Evolutionary conservation across 805 yeast genomes (phyloP).

Genomic region (Lipomyces starkeyi): DNA sequence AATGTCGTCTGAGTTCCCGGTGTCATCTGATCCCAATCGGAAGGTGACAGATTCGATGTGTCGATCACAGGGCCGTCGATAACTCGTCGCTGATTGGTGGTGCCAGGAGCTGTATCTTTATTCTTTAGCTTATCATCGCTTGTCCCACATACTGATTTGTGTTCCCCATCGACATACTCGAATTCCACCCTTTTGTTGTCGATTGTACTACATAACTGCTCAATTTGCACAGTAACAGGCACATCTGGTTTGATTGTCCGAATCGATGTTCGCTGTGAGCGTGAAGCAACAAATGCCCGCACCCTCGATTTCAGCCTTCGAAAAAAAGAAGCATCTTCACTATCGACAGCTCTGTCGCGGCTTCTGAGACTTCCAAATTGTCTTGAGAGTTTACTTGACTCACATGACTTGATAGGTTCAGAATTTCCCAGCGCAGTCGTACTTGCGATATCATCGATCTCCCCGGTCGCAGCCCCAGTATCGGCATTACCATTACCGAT

Average conservation of each 20-base stretch:
- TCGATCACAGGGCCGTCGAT: not conserved
- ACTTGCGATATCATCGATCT: not conserved
- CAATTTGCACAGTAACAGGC: not conserved
- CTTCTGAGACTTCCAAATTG: not conserved
- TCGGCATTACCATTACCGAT: not conserved
- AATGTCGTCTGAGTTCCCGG: not conserved
- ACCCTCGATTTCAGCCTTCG: not conserved
- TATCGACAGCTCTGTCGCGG: not conserved
- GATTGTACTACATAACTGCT: not conserved
- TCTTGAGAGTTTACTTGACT: not conserved
- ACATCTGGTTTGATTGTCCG: not conserved
- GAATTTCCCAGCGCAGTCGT: not conserved
- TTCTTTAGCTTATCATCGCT: not conserved
- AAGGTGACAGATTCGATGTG: not conserved
- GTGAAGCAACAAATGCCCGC: not conserved
- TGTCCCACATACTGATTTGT: not conserved
- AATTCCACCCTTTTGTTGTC: not conserved
- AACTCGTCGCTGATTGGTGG: not conserved
- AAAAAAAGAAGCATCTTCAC: not conserved
- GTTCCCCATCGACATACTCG: not conserved
- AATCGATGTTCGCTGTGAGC: not conserved
- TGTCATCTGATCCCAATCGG: not conserved
- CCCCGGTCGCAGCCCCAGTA: not conserved
- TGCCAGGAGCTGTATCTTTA: not conserved
- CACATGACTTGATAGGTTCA: not conserved